Conservation (phyloP, 129 eudicot genomes). For the Kitagawia praeruptora region DNA sequence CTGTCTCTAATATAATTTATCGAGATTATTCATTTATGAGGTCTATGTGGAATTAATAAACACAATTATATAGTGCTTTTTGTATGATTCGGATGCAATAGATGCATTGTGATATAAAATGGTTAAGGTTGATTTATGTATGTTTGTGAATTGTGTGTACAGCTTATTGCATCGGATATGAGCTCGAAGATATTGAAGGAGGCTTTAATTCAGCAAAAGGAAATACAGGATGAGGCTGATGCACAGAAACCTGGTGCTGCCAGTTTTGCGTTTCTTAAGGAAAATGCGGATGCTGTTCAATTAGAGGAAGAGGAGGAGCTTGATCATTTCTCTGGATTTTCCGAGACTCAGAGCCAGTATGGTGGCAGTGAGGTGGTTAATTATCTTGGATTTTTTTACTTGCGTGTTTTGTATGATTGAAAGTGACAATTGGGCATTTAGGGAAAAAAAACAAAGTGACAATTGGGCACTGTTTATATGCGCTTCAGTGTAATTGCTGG, state of each 20-base stretch:
- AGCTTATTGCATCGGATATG: conserved; percentile 54
- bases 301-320: conserved; percentile 51
- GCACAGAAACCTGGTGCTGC: conserved; percentile 29
- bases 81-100: neutral
- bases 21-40: neutral
- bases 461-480: neutral
- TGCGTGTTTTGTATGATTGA: neutral
- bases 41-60: no score
- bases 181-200: conserved; percentile 85
- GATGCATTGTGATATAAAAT: no score
- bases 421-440: neutral
- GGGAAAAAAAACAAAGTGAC: no score
- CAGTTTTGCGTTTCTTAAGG: conserved; percentile 22
- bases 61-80: no score
- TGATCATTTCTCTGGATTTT: conserved; percentile 62
- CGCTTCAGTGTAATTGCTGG: no score
- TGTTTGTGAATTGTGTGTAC: conserved; percentile 7
- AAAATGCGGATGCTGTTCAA: conserved; percentile 21
- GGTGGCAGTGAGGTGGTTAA: conserved; percentile 58
- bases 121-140: neutral
- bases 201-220: conserved; percentile 78
- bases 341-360: conserved; percentile 58
- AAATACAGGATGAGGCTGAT: conserved; percentile 55
- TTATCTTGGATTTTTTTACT: neutral
- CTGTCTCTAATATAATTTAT: no score